Conservation (phyloP, 306 rosid genomes). For the Acacia melanoxylon region DNA sequence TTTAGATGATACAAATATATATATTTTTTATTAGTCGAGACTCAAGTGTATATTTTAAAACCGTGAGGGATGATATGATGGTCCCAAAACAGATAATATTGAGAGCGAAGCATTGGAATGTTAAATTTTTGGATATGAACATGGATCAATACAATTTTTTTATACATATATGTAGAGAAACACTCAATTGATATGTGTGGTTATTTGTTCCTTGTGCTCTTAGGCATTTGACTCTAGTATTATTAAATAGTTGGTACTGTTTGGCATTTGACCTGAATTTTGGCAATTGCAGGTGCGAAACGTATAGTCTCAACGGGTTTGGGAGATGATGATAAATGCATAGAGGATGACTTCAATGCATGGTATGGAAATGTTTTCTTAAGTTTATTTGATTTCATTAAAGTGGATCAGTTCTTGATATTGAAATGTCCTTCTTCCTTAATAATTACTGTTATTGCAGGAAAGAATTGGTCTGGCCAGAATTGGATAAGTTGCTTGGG, state of each 20-base stretch:
- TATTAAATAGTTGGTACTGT: background rate
- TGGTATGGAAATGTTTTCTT: constrained; percentile 60
- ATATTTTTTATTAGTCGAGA: background rate
- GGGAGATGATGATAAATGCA: constrained; percentile 98
- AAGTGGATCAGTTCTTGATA: background rate
- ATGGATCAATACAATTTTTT: background rate
- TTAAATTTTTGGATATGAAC: background rate
- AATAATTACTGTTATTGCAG: constrained; percentile 46
- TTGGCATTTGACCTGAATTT: constrained; percentile 20
- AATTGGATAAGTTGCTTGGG: constrained; percentile 80
- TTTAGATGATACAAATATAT: background rate
- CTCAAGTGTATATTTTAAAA: too few species aligned
- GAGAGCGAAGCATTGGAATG: too few species aligned
- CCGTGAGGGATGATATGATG: too few species aligned
- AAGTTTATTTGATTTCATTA: constrained; percentile 12
- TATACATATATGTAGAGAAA: background rate
- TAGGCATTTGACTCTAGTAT: constrained; percentile 10
- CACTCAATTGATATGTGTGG: background rate
- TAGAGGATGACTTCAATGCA: constrained; percentile 97
- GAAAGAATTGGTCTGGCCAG: constrained; percentile 90
- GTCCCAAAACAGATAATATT: too few species aligned
- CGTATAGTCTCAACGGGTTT: constrained; percentile 80
- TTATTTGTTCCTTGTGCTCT: background rate
- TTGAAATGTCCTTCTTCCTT: background rate
- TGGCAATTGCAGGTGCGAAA: constrained; percentile 69